These are phyloP conservation scores for Lentinula edodes DNA, from an alignment of 768 basidiomycete genomes.

Conservation along the genomic window DNA sequence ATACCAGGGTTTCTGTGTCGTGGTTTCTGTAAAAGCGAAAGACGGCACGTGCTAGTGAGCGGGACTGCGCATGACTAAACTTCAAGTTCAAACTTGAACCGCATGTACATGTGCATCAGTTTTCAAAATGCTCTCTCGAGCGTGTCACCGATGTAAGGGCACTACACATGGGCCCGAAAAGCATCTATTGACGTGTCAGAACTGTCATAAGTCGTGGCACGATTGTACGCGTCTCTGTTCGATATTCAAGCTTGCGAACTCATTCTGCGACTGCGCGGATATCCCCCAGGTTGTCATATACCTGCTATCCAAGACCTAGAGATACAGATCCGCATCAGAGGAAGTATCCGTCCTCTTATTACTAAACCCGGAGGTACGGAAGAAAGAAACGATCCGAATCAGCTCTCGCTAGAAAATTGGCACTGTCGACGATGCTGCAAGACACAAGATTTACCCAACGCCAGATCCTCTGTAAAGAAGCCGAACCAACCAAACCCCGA, in stretches of 20 bases:
- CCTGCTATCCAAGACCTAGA: background rate
- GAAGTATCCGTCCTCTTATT: background rate
- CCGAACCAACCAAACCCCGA: background rate
- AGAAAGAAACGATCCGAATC: background rate
- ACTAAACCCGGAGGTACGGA: background rate
- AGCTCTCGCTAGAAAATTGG: background rate
- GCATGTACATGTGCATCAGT: background rate
- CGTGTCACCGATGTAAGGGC: constrained; percentile 20
- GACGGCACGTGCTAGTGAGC: background rate
- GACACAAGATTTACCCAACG: background rate
- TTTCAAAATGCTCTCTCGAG: constrained; percentile 1
- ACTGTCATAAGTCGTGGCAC: constrained; percentile 29
- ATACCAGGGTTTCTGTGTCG: no score
- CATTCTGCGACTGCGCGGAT: background rate
- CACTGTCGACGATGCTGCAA: background rate
- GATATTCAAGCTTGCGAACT: background rate
- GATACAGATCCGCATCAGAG: background rate
- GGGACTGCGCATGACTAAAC: no score
- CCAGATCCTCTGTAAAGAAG: background rate
- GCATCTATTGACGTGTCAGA: constrained; percentile 27
- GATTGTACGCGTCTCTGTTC: constrained; percentile 16
- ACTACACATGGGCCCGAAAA: constrained; percentile 18
- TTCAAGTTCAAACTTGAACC: no score
- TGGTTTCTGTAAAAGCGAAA: no score
- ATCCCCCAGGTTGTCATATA: background rate